Evolutionary conservation across 495 filamentous ascomycete species (phyloP), one percentile per base, ranked within the genome.

Genomic region (Hyaloscypha bicolor): DNA sequence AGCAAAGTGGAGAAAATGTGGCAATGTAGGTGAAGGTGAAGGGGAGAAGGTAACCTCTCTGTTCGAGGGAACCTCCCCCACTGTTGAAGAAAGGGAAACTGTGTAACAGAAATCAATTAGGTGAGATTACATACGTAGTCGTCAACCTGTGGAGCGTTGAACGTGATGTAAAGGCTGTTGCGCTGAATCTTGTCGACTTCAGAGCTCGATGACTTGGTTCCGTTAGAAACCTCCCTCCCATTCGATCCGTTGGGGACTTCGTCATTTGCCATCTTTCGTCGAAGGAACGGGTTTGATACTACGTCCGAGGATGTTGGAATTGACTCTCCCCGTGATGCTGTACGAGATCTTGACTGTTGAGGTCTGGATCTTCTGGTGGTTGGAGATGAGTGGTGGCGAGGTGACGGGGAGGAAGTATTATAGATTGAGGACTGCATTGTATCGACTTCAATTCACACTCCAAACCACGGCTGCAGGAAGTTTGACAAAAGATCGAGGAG

Each of bases 111-210:
- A 16, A 60, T 14, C n/a, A 60, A 59, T 4, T 32, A 63, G 4
- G 35, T 51, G 9, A 53, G 12, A 53, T 48, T 2, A 69, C 64
- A 21, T 58, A 72, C 71, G 42, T 69, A 72, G 45, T 72, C 71
- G 61, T 72, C 71, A 2, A 69, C 68, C 45, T 67, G 61, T 2
- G 71, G 71, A 45, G 67, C 64, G 32, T 72, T 72, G 39, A 72
- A 69, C 0, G 71, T 72, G 6, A 72, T 64, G 35, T 72, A 72
- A 6, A 72, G 56, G 33, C 63, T 67, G 37, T 70, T 70, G 0
- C 63, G 67, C 1, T 45, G 56, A 19, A 72, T 66, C 48, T 69
- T 72, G 21, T 65, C 39, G 14, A 52, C 31, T 58, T 64, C 42
- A 11, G 42, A 48, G 16, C 4, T 48, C 11, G 42, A 19, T 6